Conservation (phyloP, 345 rosid species). For the Eucalyptus polyanthemos region DNA sequence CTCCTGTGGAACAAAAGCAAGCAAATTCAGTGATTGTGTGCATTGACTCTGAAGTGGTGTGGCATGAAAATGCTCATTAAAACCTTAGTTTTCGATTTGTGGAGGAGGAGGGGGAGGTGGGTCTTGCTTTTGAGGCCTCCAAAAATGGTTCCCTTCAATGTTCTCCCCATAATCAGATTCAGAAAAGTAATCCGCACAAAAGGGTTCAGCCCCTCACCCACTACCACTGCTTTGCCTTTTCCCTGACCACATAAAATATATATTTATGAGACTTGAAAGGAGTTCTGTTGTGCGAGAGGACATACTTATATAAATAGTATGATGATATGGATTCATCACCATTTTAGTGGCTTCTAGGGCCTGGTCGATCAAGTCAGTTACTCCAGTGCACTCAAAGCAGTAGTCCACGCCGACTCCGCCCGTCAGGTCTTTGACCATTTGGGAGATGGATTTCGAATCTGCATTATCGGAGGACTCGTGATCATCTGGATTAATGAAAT, state of each 20-base stretch:
- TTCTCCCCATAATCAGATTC: constrained; percentile 27
- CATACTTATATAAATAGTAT: not conserved
- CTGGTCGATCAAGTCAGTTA: constrained; percentile 14
- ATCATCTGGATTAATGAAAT: constrained; percentile 49
- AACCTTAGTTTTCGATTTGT: constrained; percentile 36
- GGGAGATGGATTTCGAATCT: constrained; percentile 10
- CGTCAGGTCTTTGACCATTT: constrained; percentile 23
- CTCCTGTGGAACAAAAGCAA: constrained; percentile 4
- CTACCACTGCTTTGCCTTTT: constrained; percentile 23
- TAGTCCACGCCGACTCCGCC: constrained; percentile 47
- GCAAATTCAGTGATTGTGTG: not conserved
- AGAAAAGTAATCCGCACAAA: not conserved
- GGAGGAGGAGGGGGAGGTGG: constrained; percentile 24
- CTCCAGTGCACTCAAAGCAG: constrained; percentile 58
- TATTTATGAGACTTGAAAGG: not conserved
- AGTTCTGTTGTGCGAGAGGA: not conserved
- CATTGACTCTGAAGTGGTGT: not conserved
- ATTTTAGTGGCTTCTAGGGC: constrained; percentile 40
- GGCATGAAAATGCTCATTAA: not conserved
- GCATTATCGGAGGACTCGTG: not conserved
- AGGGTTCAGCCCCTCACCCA: constrained; percentile 12
- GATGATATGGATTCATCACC: not conserved
- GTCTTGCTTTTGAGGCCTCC: constrained; percentile 54
- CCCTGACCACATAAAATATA: constrained; percentile 9
- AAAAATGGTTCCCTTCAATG: constrained; percentile 36